Conservation (phyloP, 2,329 filamentous ascomycete species). For the Rutstroemia sp. region DNA sequence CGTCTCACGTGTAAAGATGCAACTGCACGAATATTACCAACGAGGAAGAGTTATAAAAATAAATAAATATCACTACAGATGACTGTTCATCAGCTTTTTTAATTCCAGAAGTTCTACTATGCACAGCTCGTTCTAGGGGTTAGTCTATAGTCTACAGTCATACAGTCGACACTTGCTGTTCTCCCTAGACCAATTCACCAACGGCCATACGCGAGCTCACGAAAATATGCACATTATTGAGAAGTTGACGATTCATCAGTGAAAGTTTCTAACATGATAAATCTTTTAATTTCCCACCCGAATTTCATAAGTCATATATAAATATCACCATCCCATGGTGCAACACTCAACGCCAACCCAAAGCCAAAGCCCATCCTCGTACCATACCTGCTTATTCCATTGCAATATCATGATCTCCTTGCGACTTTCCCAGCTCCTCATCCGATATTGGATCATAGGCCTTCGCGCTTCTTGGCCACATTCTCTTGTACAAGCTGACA, state of each 20-base stretch:
- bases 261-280: neutral
- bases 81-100: no score
- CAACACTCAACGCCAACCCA: neutral
- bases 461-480: constrained; percentile 67
- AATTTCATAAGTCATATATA: constrained; percentile 3
- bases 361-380: neutral
- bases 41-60: no score
- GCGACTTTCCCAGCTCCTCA: neutral
- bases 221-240: neutral
- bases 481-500: constrained; percentile 79
- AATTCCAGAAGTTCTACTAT: no score
- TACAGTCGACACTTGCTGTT: neutral
- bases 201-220: neutral
- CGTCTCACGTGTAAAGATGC: constrained; percentile 1
- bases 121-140: no score
- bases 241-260: neutral
- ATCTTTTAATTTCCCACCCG: neutral
- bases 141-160: no score
- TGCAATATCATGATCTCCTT: neutral
- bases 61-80: no score
- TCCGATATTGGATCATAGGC: constrained; percentile 17
- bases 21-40: neutral
- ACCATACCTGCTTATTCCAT: neutral
- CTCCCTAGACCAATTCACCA: neutral
- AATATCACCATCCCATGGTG: neutral